Base-by-base conservation (phyloP, 176 grass and related monocot genomes). In the Otatea glauca region DNA sequence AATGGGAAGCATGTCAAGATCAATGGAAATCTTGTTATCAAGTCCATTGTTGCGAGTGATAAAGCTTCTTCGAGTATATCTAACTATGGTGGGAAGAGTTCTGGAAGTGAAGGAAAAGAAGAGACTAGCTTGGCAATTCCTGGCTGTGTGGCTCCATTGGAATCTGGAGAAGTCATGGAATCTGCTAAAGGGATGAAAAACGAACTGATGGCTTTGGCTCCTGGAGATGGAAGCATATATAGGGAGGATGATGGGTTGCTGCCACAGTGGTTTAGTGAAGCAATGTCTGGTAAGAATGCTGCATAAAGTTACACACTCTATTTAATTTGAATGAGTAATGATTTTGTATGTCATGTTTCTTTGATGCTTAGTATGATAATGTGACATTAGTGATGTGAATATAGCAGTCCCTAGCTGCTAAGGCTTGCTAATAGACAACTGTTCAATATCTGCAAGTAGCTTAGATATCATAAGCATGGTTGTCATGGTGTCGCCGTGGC, bases 251-350 rank as follows among this genome's bases (percentile, higher is more conserved):
- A 94, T 94, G 92, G 84, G 62, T 42, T 91, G 24, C 20, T 91
- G 68, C 92, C 87, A 5, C 92, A 91, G 68, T 94, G 92, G 92
- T 94, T 94, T 83, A 88, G 87, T 74, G 89, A 94, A 94, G 89
- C 89, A 53, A 91, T 94, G 86, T 75, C 92, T 51, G 86, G 92
- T 94, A 88, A 88, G 78, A 65, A 76, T 69, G 44, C 34, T 79
- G 10, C 37, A 48, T 35, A 20, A 72, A 58, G 41, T 74, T 53
- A 0, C 65, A 38, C 38, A 44, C 7, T 49, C n/a, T 5, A 9
- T 35, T 51, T 23, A 7, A 29, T 78, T 79, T 79, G 21, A 35
- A 61, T 60, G 1, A 4, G 24, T 14, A 14, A 75, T 51, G 9
- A 0, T 6, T 77, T 44, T 48, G 20, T 55, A 13, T 74, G 48